Percentiles rank a stretch among this genome's conserved stretches.
Conservation (phyloP, 2,329 filamentous ascomycete species). For the Colletotrichum salicis region DNA sequence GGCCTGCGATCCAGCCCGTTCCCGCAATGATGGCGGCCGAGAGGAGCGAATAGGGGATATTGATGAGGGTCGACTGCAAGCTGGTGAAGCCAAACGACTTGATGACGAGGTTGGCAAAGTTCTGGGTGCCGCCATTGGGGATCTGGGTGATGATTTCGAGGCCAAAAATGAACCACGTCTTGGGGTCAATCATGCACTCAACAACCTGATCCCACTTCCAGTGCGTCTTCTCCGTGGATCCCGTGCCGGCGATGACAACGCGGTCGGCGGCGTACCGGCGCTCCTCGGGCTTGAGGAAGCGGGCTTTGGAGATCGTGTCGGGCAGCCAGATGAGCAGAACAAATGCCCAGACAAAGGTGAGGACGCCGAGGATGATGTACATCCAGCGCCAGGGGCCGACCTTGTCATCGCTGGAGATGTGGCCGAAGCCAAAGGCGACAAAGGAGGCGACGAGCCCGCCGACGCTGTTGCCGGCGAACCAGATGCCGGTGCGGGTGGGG, state of each 20-base stretch:
- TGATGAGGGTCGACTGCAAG: slow-evolving; percentile 65
- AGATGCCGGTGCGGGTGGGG: slow-evolving; percentile 63
- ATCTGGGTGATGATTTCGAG: slow-evolving; percentile 66
- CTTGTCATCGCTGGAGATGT: slow-evolving; percentile 54
- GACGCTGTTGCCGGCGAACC: slow-evolving; percentile 64
- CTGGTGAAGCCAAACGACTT: slow-evolving; percentile 65
- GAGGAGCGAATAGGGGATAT: slow-evolving; percentile 68
- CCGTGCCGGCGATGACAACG: slow-evolving; percentile 61
- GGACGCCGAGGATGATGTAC: slow-evolving; percentile 64
- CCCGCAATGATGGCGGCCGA: slow-evolving; percentile 58
- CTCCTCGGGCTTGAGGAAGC: slow-evolving; percentile 67
- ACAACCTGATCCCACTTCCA: slow-evolving; percentile 63
- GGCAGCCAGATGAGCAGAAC: slow-evolving; percentile 61
- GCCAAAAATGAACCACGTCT: slow-evolving; percentile 68
- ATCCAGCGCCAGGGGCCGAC: slow-evolving; percentile 67
- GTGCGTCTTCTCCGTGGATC: slow-evolving; percentile 57
- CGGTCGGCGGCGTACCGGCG: slow-evolving; percentile 58
- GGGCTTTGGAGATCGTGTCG: slow-evolving; percentile 63
- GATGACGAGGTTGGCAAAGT: slow-evolving; percentile 68
- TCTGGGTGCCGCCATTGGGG: slow-evolving; percentile 70
- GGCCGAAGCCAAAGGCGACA: slow-evolving; percentile 66
- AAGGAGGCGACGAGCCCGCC: slow-evolving; percentile 60
- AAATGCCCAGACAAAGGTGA: slow-evolving; percentile 63
- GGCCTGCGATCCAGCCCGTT: slow-evolving; percentile 62
- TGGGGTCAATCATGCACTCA: slow-evolving; percentile 67